Evolutionary conservation across 768 basidiomycete genomes (phyloP).

Genomic region (Mrakia gelida): DNA sequence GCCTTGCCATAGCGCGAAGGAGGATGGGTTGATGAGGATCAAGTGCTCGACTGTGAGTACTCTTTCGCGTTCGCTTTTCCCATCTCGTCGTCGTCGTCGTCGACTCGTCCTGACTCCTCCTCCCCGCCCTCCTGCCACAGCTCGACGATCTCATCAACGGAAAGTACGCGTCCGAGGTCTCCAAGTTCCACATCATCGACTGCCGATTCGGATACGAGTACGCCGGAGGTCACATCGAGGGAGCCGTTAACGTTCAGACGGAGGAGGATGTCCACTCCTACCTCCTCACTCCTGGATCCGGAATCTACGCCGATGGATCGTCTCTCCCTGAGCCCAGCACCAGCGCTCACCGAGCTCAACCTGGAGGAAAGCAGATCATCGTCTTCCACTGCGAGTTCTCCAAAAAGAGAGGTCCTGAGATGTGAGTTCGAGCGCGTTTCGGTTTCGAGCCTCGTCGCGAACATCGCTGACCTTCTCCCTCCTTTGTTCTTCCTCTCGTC

Average conservation of each 20-base stretch:
- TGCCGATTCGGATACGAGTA: constrained; percentile 98
- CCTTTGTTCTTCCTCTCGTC: constrained; percentile 10
- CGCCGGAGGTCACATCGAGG: constrained; percentile 83
- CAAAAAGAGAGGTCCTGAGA: constrained; percentile 88
- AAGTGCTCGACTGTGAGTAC: constrained; percentile 66
- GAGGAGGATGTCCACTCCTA: constrained; percentile 72
- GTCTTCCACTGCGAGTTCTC: constrained; percentile 99
- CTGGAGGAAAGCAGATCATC: constrained; percentile 69
- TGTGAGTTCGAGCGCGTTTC: constrained; percentile 56
- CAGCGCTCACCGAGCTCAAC: constrained; percentile 58
- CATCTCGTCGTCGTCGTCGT: not conserved
- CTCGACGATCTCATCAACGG: constrained; percentile 75
- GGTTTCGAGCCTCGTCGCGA: too few species aligned
- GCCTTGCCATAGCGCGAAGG: constrained; percentile 87
- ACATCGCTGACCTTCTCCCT: not conserved
- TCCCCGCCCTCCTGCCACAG: constrained; percentile 46
- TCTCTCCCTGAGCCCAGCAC: constrained; percentile 44
- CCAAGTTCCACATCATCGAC: constrained; percentile 77
- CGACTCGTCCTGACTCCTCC: constrained; percentile 31
- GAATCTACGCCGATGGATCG: constrained; percentile 44
- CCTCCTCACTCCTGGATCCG: constrained; percentile 52
- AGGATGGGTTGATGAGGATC: constrained; percentile 93
- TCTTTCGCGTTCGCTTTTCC: not conserved
- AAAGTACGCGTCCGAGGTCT: constrained; percentile 60
- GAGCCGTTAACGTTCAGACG: constrained; percentile 87